Evolutionary conservation across 805 yeast species (phyloP), one percentile per base, ranked within the genome.

Genomic region (Starmera amethionina): DNA sequence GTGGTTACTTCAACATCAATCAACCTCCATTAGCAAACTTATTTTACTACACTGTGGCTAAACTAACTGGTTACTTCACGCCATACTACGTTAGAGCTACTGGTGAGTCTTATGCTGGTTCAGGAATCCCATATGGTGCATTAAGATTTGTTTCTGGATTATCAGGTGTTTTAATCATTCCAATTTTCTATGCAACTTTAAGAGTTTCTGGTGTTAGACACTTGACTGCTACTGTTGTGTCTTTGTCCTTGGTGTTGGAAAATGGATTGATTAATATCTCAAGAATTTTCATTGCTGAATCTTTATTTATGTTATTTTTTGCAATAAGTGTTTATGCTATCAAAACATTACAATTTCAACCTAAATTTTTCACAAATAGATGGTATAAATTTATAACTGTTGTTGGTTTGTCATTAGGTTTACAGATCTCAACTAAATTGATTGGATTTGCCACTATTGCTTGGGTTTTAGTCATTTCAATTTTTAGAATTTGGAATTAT

Each of bases 11-110:
- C 58, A 64, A 81, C 49, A 88, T 80, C 50, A 79, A 79, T 25
- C 82, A 81, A 46, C 89, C 90, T 10, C 89, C 90, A 5, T 61
- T 82, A 39, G 79, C 73, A 32, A 77, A 79, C 48, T 59, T 82
- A 58, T 56, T 78, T 11, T 78, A 70, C 50, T 76, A 75, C 28
- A 65, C 71, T 40, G 62, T 79, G 8, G 79, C 79, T 3, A 58
- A 63, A 44, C 32, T 74, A 14, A 67, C 66, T 30, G 79, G 80
- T 5, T 77, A 71, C 61, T 67, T 75, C 46, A 84, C 54, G 9
- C 50, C 42, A 27, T 48, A 51, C 1, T 22, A 28, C 3, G 18
- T 51, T n/a, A 29, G 36, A 3, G 45, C 44, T 30, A 42, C 55
- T 12, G 52, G 51, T 12, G 37, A 42, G 15, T 42, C 43, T 10